A percentile compares a stretch with the other conserved stretches of the same genome.
Evolutionary conservation across 441 rosid species (phyloP).

Genomic region (Brassica balearica): DNA sequence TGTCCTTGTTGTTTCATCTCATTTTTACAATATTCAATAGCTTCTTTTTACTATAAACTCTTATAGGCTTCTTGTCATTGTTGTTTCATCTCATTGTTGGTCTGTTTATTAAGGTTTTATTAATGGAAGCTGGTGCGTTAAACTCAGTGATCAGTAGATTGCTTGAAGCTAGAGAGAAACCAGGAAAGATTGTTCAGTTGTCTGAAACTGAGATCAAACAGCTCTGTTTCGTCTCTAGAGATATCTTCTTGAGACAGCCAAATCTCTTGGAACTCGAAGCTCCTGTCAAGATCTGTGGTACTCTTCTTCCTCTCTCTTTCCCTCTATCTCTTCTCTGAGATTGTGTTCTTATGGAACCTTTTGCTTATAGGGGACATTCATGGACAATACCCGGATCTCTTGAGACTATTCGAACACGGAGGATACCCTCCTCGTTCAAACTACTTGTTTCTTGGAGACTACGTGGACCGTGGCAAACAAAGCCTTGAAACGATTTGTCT

Average conservation of each 20-base stretch:
- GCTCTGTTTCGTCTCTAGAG: slow-evolving; percentile 60
- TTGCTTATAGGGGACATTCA: slow-evolving; percentile 61
- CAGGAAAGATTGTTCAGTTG: slow-evolving; percentile 65
- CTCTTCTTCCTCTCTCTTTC: neutral
- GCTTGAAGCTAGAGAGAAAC: slow-evolving; percentile 67
- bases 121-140: slow-evolving; percentile 56
- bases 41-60: slow-evolving; percentile 20
- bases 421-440: slow-evolving; percentile 68
- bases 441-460: slow-evolving; percentile 72
- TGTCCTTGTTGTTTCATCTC: slow-evolving; percentile 20
- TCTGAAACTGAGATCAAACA: slow-evolving; percentile 63
- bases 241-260: slow-evolving; percentile 65
- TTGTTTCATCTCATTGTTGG: slow-evolving; percentile 25
- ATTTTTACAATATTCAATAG: slow-evolving; percentile 4
- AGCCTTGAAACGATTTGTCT: slow-evolving; percentile 71
- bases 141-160: slow-evolving; percentile 63
- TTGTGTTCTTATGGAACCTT: slow-evolving; percentile 25
- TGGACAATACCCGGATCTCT: slow-evolving; percentile 69
- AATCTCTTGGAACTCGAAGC: slow-evolving; percentile 66
- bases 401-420: slow-evolving; percentile 63
- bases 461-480: slow-evolving; percentile 72
- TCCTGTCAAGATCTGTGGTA: slow-evolving; percentile 75
- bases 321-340: slow-evolving; percentile 9
- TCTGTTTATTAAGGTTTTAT: slow-evolving; percentile 14
- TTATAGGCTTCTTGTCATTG: slow-evolving; percentile 28